Evolutionary conservation across 1,284 basidiomycete genomes (phyloP).

Genomic region (Veloporphyrellus conicus): DNA sequence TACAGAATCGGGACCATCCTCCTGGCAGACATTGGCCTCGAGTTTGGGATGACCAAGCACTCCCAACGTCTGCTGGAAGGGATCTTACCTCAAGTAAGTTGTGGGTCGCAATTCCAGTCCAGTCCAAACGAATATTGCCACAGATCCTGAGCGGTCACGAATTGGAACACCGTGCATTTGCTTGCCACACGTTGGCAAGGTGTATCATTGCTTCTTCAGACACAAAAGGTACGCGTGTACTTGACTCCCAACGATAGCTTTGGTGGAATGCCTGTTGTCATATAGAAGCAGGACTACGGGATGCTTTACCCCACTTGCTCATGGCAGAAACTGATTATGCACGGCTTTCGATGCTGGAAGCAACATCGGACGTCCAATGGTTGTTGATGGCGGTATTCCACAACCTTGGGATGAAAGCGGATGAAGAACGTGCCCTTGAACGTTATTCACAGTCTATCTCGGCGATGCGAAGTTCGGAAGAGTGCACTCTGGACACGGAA

Average conservation of each 20-base stretch:
- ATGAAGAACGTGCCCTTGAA: constrained; percentile 53
- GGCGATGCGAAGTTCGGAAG: constrained; percentile 40
- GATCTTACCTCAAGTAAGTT: constrained; percentile 68
- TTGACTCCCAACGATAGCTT: constrained; percentile 3
- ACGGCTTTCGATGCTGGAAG: constrained; percentile 52
- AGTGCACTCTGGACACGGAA: constrained; percentile 48
- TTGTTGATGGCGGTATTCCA: constrained; percentile 65
- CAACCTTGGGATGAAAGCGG: constrained; percentile 52
- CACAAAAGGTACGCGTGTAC: constrained; percentile 28
- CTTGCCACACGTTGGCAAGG: constrained; percentile 66
- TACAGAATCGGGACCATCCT: constrained; percentile 66
- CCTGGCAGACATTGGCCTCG: constrained; percentile 70
- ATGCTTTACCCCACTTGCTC: constrained; percentile 57
- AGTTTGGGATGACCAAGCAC: constrained; percentile 68
- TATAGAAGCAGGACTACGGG: constrained; percentile 40
- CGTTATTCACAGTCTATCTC: constrained; percentile 47
- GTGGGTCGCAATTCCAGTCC: neutral
- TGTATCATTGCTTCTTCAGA: constrained; percentile 56
- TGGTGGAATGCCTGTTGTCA: neutral
- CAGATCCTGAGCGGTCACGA: constrained; percentile 70
- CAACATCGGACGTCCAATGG: constrained; percentile 66
- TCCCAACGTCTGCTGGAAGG: constrained; percentile 64
- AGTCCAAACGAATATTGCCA: neutral
- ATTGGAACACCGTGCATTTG: constrained; percentile 69
- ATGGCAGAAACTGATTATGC: constrained; percentile 62